Conservation (phyloP, 169 alveolate genomes). For the Plasmodium coatneyi region DNA sequence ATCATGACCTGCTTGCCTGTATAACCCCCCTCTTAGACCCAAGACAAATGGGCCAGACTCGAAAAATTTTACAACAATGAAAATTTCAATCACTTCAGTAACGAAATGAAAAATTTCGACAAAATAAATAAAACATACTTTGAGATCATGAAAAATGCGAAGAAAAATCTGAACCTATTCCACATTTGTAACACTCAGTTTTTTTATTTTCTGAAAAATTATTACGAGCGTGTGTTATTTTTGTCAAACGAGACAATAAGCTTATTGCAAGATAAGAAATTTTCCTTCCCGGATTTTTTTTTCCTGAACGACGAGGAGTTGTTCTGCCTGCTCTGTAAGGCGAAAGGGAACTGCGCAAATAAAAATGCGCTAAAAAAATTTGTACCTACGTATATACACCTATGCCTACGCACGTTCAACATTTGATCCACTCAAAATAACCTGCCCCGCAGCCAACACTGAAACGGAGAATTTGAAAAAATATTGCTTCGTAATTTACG, state of each 20-base stretch:
- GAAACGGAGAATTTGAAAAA: conserved; percentile 58
- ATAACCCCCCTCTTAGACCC: neutral
- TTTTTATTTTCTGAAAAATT: conserved; percentile 63
- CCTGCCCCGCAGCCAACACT: conserved; percentile 9
- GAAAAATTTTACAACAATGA: conserved; percentile 56
- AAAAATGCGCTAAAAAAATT: neutral
- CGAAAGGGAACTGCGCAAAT: neutral
- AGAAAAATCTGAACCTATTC: conserved; percentile 54
- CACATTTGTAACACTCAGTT: conserved; percentile 40
- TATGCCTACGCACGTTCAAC: neutral
- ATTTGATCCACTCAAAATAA: neutral
- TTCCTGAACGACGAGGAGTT: conserved; percentile 56
- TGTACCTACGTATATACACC: neutral
- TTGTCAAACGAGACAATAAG: conserved; percentile 33
- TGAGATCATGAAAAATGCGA: conserved; percentile 66
- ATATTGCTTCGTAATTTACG: conserved; percentile 65
- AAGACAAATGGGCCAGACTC: conserved; percentile 39
- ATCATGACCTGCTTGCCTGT: neutral
- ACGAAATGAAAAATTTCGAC: conserved; percentile 64
- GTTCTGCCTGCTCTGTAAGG: conserved; percentile 43
- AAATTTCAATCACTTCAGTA: conserved; percentile 51
- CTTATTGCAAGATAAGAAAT: conserved; percentile 64
- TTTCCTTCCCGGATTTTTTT: conserved; percentile 66
- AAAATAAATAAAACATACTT: conserved; percentile 68
- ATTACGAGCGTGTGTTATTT: conserved; percentile 41